Base-by-base conservation (phyloP, 768 basidiomycete genomes). In the Lyophyllum atratum region DNA sequence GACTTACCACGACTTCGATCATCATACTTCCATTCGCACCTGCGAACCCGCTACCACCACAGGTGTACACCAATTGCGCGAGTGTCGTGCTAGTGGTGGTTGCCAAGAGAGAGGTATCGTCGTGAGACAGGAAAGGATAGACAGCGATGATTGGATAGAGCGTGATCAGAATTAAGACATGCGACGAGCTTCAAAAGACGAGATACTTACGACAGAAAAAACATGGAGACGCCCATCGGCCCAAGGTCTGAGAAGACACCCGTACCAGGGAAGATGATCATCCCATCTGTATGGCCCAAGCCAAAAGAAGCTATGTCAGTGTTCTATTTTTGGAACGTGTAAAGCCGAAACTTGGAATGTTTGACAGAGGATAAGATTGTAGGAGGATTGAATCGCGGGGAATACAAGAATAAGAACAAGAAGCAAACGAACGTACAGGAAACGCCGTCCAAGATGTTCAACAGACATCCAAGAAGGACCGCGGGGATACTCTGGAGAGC, bases 1-100 rank as follows among this genome's bases (percentile, higher is more conserved):
- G 28, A 82, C 88, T 43, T 69, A 93, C 91, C 62, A 98, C 95
- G 11, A 95, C 93, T 73, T 98, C 96, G 59, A 99, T 98, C 94
- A 98, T 97, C 94, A 95, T 94, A 60, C 91, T 93, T 6, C 92
- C 93, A 72, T 93, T 95, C 1, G 89, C 93, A 49, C 92, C 92
- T 9, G 86, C 86, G 70, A 99, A 97, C 22, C 86, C 87, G 62
- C 90, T 94, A 4, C 92, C 96, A 4, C 94, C 95, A 9, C 87
- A 71, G 1, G 90, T 88, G 70, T 93, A 98, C 0, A 89, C 83
- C 22, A 97, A 73, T 67, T 98, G 96, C 0, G 94, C 78, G 33
- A 96, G 69, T 49, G 93, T 76, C 25, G 92, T 83, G 5, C 87
- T 89, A 62, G n/a, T 9, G 17, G 34, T 31, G 17, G 34, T 15